These are phyloP conservation scores for Erodium maritimum DNA, from an alignment of 345 rosid genomes.

Conservation along the genomic window DNA sequence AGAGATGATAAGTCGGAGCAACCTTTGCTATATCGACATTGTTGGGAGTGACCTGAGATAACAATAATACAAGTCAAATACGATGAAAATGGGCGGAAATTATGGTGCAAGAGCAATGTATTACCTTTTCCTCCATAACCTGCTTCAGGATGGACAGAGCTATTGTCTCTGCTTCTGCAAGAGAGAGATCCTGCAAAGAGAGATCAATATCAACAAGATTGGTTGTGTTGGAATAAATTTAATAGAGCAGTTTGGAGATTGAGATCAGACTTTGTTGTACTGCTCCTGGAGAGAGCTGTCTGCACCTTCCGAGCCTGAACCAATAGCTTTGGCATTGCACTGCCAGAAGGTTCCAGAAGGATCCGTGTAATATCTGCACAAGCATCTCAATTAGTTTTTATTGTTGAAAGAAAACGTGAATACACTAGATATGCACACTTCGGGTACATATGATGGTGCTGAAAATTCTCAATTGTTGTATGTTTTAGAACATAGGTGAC, in stretches of 20 bases:
- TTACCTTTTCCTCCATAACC: slow-evolving; percentile 98
- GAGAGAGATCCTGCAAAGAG: slow-evolving; percentile 52
- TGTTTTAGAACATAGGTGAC: background rate
- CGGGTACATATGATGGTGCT: too few relatives aligned
- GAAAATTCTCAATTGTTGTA: background rate
- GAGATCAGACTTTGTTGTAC: slow-evolving; percentile 56
- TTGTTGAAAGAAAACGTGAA: background rate
- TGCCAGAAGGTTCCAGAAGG: slow-evolving; percentile 99
- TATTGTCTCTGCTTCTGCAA: slow-evolving; percentile 78
- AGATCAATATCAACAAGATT: background rate
- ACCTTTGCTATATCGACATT: slow-evolving; percentile 93
- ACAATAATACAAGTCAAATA: too few relatives aligned
- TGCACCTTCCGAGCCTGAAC: slow-evolving; percentile 99
- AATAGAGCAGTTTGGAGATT: background rate
- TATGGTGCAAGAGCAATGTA: background rate
- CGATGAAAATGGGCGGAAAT: background rate
- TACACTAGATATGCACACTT: too few relatives aligned
- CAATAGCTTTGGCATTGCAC: slow-evolving; percentile 96
- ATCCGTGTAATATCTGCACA: slow-evolving; percentile 77
- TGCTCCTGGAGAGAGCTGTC: slow-evolving; percentile 96
- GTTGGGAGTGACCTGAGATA: slow-evolving; percentile 76
- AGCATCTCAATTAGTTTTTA: background rate
- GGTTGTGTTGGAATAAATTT: background rate
- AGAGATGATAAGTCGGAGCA: slow-evolving; percentile 79
- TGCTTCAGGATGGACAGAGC: slow-evolving; percentile 89